Conservation (phyloP, 306 rosid species). For the Oxytropis ochrocephala region DNA sequence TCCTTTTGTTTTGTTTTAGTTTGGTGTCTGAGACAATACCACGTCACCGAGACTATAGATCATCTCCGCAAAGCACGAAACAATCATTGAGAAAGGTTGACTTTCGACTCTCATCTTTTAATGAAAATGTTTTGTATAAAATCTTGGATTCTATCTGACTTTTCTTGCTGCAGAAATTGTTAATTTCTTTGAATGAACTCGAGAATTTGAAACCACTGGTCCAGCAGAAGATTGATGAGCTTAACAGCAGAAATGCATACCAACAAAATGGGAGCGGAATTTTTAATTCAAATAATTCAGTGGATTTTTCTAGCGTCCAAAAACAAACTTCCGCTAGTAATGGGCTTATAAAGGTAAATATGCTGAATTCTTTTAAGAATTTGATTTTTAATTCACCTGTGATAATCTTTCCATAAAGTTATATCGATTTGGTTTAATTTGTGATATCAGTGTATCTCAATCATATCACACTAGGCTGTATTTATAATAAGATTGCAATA, state of each 20-base stretch:
- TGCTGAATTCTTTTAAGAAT: not conserved
- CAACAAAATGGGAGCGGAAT: conserved; percentile 43
- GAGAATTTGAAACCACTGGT: conserved; percentile 83
- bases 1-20: conserved; percentile 40
- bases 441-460: too few relatives aligned
- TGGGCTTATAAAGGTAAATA: conserved; percentile 50
- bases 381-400: not conserved
- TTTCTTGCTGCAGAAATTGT: conserved; percentile 46
- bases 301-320: conserved; percentile 35
- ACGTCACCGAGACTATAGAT: conserved; percentile 58
- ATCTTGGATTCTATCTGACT: conserved; percentile 15
- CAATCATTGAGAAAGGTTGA: conserved; percentile 60
- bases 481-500: too few relatives aligned
- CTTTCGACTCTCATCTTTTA: not conserved
- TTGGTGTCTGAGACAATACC: conserved; percentile 91
- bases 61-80: conserved; percentile 51
- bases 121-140: not conserved
- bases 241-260: conserved; percentile 37
- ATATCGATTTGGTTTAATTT: not conserved
- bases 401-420: conserved; percentile 6
- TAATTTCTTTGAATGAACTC: conserved; percentile 66
- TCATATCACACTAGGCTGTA: too few relatives aligned
- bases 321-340: conserved; percentile 30
- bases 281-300: conserved; percentile 39
- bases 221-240: conserved; percentile 63